Conservation (phyloP, 768 basidiomycete genomes). For the Suillus discolor region DNA sequence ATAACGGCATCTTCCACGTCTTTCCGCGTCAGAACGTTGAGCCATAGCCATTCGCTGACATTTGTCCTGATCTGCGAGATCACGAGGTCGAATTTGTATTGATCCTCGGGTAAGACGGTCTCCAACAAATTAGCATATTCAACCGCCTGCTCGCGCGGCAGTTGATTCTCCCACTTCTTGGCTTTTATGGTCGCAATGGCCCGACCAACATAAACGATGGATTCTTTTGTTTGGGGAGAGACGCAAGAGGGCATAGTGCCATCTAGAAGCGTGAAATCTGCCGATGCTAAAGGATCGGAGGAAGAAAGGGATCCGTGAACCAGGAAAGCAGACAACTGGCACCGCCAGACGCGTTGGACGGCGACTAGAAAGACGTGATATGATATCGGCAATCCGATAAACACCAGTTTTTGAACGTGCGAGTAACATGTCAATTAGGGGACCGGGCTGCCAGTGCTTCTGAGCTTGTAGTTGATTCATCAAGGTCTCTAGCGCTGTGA, state of each 20-base stretch:
- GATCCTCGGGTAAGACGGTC: constrained; percentile 71
- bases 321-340: constrained; percentile 80
- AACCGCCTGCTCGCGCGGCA: constrained; percentile 66
- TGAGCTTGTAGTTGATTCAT: constrained; percentile 61
- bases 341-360: constrained; percentile 82
- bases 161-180: constrained; percentile 77
- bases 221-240: constrained; percentile 70
- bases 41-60: constrained; percentile 94
- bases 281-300: constrained; percentile 67
- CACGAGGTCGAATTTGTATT: constrained; percentile 73
- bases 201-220: constrained; percentile 84
- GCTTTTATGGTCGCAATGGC: constrained; percentile 83
- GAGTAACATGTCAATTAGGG: constrained; percentile 78
- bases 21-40: constrained; percentile 79
- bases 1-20: constrained; percentile 86
- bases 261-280: constrained; percentile 58
- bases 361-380: constrained; percentile 70
- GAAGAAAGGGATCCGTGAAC: constrained; percentile 71
- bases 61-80: constrained; percentile 76
- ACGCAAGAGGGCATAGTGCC: constrained; percentile 78
- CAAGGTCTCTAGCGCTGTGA: constrained; percentile 69
- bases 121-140: constrained; percentile 69
- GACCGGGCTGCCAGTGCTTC: constrained; percentile 64
- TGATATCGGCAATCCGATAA: constrained; percentile 70
- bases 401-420: constrained; percentile 77